Evolutionary conservation across 2,329 filamentous ascomycete species (phyloP).

Genomic region (Macrophomina pseudophaseolina): DNA sequence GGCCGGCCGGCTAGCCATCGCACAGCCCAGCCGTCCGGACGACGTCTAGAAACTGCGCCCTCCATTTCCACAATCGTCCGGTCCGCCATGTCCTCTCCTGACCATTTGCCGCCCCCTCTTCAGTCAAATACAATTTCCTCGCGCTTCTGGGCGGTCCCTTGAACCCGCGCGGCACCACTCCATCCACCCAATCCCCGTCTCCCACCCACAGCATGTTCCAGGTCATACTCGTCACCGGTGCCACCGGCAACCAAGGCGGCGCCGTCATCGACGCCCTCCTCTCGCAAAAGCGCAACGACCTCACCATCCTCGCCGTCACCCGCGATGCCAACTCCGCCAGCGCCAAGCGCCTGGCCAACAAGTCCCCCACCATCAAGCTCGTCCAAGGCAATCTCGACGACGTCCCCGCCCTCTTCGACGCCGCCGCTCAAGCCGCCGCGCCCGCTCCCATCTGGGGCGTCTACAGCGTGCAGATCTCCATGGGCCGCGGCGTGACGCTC

Average conservation of each 20-base stretch:
- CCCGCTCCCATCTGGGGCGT: constrained; percentile 38
- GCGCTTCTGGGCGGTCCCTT: not conserved
- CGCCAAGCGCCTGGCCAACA: constrained; percentile 54
- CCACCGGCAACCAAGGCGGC: constrained; percentile 55
- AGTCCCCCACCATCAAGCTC: constrained; percentile 57
- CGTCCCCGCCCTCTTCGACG: constrained; percentile 54
- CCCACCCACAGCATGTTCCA: constrained; percentile 38
- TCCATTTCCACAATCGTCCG: not conserved
- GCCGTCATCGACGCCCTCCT: constrained; percentile 51
- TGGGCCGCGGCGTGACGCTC: constrained; percentile 5
- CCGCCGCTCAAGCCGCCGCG: constrained; percentile 42
- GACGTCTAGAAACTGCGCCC: not conserved
- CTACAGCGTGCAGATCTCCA: constrained; percentile 37
- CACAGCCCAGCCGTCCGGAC: not conserved
- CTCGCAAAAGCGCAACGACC: constrained; percentile 37
- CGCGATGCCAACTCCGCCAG: constrained; percentile 59
- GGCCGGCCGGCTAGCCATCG: not conserved
- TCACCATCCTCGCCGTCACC: constrained; percentile 65
- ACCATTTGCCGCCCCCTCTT: too few relatives aligned
- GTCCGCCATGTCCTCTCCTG: not conserved
- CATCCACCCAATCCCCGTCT: not conserved
- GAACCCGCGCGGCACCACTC: not conserved
- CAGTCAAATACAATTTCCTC: constrained; percentile 18
- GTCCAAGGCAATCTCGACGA: constrained; percentile 63
- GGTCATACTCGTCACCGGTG: constrained; percentile 51